A percentile compares a stretch with the other conserved stretches of the same genome.
phyloP scores from a whole-genome alignment of 2,329 filamentous ascomycete species.

The Alternaria gansuensis region DNA sequence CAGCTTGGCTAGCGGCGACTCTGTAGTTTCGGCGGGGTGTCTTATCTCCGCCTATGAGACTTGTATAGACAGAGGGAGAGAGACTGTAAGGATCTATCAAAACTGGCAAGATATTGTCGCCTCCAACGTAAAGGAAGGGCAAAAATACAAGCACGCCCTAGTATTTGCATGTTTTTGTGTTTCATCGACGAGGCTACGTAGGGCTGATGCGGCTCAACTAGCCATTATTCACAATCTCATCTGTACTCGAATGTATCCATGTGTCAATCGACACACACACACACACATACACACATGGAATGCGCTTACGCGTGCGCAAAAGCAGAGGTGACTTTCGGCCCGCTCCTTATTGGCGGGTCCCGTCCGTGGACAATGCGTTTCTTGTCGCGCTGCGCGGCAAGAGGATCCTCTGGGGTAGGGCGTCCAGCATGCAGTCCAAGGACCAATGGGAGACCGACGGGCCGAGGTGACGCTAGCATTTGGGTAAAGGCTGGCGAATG shows the following conservation, averaged over 20 bases:
- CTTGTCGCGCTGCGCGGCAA: conserved; percentile 9
- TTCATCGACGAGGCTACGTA: background rate
- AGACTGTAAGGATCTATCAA: background rate
- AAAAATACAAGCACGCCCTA: conserved; percentile 1
- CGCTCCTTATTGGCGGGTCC: conserved; percentile 18
- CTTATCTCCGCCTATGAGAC: conserved; percentile 1
- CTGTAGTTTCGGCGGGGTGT: conserved; percentile 9
- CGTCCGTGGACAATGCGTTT: conserved; percentile 5
- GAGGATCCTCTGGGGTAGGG: conserved; percentile 39
- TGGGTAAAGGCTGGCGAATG: conserved; percentile 26
- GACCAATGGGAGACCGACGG: conserved; percentile 28
- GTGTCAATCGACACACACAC: background rate
- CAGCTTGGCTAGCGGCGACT: conserved; percentile 4
- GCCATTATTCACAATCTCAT: background rate
- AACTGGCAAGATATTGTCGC: background rate
- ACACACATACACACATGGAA: background rate
- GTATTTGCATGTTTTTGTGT: background rate
- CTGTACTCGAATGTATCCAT: background rate
- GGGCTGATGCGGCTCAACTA: conserved; percentile 3
- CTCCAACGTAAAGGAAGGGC: conserved; percentile 9
- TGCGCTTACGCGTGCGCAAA: conserved; percentile 9
- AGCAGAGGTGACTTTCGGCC: conserved; percentile 14
- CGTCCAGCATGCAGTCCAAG: conserved; percentile 9
- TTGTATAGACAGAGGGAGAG: background rate
- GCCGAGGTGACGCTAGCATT: conserved; percentile 11